Base-by-base conservation (phyloP, 164 flowering plant species). In the Sextonia rubra region DNA sequence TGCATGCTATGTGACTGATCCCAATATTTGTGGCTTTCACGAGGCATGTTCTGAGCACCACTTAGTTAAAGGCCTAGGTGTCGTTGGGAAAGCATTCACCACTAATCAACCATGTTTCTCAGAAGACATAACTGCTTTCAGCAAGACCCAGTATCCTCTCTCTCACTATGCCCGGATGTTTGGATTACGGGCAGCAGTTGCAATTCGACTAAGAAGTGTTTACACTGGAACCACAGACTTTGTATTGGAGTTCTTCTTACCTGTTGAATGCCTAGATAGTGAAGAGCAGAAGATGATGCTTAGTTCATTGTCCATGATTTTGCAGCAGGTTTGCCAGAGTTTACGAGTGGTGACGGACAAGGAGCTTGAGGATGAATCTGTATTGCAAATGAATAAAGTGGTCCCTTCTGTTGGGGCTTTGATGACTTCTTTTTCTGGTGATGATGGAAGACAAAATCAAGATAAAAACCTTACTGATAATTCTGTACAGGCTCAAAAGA, bases 1-100 rank as follows among this genome's bases (percentile, higher is more conserved):
- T 60, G 97, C 95, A 78, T 94, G 88, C 81, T 83, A 78, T 68
- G 85, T 88, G 11, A 79, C 76, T 12, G 88, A 92, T 82, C 80
- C 80, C 4, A 65, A 44, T 15, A 69, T 88, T 18, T 62, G 23
- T 74, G 89, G 77, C n/a, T 94, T 95, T 64, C 94, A 86, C n/a
- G 90, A 89, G 82, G 98, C 94, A 22, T 95, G 98, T 75, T 89
- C 94, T 32, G 95, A 86, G 76, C 94, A 92, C 79, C 97, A 95
- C 85, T 78, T 92, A 66, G 72, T 90, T 56, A 88, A 80, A 79
- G 97, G 97, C 47, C 88, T 90, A 81, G 97, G 97, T 25, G 78
- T 94, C 73, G 92, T 76, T 60, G 99, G 97, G 64, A 78, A 70
- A 76, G 96, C 98, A 44, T 89, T 90, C 75, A 68, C 74, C 67